Percentiles rank a stretch among this genome's conserved stretches.
Evolutionary conservation across 768 basidiomycete genomes (phyloP).

Genomic region (Mycena leptocephala): DNA sequence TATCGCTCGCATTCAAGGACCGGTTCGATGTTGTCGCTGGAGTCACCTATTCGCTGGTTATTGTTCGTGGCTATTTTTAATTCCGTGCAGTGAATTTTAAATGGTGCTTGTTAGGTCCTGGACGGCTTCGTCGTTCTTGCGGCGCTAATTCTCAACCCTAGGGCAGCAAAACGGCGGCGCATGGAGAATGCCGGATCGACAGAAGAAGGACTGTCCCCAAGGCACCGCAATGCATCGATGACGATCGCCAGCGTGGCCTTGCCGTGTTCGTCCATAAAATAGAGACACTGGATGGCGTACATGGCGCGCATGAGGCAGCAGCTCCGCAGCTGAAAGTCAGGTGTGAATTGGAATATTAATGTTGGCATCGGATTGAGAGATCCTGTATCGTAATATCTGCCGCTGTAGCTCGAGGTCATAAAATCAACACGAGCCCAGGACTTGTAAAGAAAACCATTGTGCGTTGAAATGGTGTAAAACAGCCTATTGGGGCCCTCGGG

Average conservation of each 20-base stretch:
- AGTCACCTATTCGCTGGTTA: slow-evolving; percentile 74
- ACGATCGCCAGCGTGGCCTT: not conserved
- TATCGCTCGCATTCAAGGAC: slow-evolving; percentile 78
- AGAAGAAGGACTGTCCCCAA: slow-evolving; percentile 52
- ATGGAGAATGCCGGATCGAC: slow-evolving; percentile 46
- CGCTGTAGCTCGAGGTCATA: too few species aligned
- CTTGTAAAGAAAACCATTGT: too few species aligned
- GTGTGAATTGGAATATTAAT: too few species aligned
- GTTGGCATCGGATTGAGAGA: too few species aligned
- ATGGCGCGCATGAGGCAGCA: too few species aligned
- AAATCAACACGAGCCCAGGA: too few species aligned
- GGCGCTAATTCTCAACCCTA: slow-evolving; percentile 78
- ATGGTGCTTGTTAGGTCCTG: slow-evolving; percentile 68
- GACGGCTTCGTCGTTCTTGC: slow-evolving; percentile 75
- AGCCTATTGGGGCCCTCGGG: too few species aligned
- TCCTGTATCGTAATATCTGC: too few species aligned
- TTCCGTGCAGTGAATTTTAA: not conserved
- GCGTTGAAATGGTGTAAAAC: too few species aligned
- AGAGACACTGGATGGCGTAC: too few species aligned
- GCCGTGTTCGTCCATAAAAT: not conserved
- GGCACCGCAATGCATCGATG: slow-evolving; percentile 76
- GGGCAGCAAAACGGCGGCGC: slow-evolving; percentile 57
- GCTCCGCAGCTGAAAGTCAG: too few species aligned
- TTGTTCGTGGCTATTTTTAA: slow-evolving; percentile 58
- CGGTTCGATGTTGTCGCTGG: slow-evolving; percentile 77